These are phyloP conservation scores for Chenopodium quinoa DNA, from an alignment of 148 eudicot species.

Conservation along the genomic window DNA sequence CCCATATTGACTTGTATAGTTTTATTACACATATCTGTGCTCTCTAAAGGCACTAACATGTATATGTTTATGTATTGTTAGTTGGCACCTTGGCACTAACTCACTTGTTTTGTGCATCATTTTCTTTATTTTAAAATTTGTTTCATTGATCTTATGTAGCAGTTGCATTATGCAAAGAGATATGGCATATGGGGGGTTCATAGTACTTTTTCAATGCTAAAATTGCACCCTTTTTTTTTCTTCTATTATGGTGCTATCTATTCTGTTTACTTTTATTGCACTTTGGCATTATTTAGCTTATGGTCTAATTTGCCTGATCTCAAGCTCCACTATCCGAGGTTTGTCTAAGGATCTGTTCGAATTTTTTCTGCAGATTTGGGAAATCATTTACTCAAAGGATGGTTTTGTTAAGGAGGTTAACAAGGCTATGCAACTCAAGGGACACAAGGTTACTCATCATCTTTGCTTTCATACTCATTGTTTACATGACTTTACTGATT, in stretches of 20 bases:
- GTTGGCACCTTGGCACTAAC: neutral
- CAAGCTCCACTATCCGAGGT: neutral
- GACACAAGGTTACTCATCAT: constrained; percentile 73
- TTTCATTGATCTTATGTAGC: constrained; percentile 1
- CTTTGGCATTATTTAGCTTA: neutral
- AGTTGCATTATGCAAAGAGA: constrained; percentile 3
- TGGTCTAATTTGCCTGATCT: neutral
- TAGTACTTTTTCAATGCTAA: neutral
- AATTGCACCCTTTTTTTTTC: neutral
- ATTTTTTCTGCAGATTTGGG: constrained; percentile 69
- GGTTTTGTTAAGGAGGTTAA: constrained; percentile 84
- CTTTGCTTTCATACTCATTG: neutral
- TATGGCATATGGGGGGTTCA: constrained; percentile 9
- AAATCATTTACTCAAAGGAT: constrained; percentile 84
- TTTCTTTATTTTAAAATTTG: neutral
- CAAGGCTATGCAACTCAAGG: constrained; percentile 95
- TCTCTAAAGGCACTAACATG: neutral
- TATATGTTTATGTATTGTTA: neutral
- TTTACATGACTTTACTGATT: neutral
- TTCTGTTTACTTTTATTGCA: neutral
- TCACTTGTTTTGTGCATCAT: neutral
- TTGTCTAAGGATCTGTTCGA: constrained; percentile 9
- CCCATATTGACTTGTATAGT: neutral
- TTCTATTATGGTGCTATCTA: neutral
- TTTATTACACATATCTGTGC: neutral